These are phyloP conservation scores for Rheum nobile DNA, from an alignment of 148 eudicot genomes.

Conservation along the genomic window DNA sequence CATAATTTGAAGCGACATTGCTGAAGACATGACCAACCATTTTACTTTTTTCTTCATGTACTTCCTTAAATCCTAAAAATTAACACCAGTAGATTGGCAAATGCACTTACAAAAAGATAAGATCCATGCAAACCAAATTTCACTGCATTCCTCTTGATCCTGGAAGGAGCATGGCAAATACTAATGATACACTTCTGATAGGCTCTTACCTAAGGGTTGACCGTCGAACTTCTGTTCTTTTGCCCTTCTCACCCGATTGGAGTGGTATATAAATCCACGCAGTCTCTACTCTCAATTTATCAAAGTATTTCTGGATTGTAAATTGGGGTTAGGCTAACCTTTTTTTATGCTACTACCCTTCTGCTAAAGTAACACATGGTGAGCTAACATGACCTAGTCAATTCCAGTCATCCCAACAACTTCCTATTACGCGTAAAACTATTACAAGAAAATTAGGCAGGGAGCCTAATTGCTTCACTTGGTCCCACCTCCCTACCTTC, in stretches of 20 bases:
- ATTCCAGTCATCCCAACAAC: too few species aligned
- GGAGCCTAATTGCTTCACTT: too few species aligned
- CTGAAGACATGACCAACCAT: constrained; percentile 89
- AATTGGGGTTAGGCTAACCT: neutral
- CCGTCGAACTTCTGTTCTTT: constrained; percentile 26
- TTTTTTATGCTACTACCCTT: neutral
- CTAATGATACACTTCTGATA: neutral
- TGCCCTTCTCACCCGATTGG: constrained; percentile 34
- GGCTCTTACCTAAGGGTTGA: constrained; percentile 31
- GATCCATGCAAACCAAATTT: neutral
- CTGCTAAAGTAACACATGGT: too few species aligned
- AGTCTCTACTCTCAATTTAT: constrained; percentile 1
- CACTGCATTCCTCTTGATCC: too few species aligned
- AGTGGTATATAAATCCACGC: constrained; percentile 27
- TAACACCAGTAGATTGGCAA: neutral
- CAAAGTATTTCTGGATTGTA: neutral
- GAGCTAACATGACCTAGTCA: too few species aligned
- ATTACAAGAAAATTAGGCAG: too few species aligned
- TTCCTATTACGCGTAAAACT: too few species aligned
- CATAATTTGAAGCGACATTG: constrained; percentile 80
- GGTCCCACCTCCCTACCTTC: too few species aligned
- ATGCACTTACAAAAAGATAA: neutral
- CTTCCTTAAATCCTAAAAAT: constrained; percentile 75
- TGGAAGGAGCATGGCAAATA: too few species aligned
- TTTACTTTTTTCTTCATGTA: constrained; percentile 72